Evolutionary conservation across 495 filamentous ascomycete species (phyloP), one percentile per base, ranked within the genome.

Genomic region (Aspergillus olivimuriae): DNA sequence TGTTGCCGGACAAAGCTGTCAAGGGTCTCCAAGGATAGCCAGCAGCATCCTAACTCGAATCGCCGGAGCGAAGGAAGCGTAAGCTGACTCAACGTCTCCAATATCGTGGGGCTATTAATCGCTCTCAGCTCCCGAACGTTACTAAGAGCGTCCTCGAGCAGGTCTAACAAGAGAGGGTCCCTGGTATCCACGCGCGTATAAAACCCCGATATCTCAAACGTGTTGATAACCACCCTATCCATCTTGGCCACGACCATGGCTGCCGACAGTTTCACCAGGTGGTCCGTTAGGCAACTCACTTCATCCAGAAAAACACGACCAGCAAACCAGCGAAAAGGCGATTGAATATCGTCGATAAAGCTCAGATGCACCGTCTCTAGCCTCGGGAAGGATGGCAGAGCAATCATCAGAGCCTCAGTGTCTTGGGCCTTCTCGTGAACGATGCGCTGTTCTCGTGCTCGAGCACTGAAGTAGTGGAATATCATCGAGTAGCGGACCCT

Each of bases 141-240:
- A 6, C 17, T 14, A 14, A 43, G 19, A 4, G 41, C 41, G 23
- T 43, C 7, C 8, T n/a, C 21, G 12, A 23, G 18, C n/a, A 34
- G 32, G 2, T 34, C 17, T n/a, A 17, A 19, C 9, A 43, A 15
- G 11, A 23, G 10, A 1, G 19, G 19, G 31, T 43, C 41, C 9
- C 20, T 32, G 15, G 30, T 12, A 17, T 22, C 41, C 7, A 34
- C 19, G 9, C 41, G 41, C 34, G 41, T 23, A 8, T 43, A 43
- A 21, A 43, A 35, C 14, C 41, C 30, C n/a, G 19, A 23, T 34
- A 43, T 43, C n/a, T 34, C 14, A 26, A 43, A 43, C 4, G 31
- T 8, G 14, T 15, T n/a, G 12, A 34, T 16, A 20, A n/a, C 35
- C 11, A 43, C 41, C 4, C 33, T 19, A 15, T 35, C 17, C 9